Evolutionary conservation across 208 protist genomes (phyloP).

Genomic region (Angomonas ambiguus): DNA sequence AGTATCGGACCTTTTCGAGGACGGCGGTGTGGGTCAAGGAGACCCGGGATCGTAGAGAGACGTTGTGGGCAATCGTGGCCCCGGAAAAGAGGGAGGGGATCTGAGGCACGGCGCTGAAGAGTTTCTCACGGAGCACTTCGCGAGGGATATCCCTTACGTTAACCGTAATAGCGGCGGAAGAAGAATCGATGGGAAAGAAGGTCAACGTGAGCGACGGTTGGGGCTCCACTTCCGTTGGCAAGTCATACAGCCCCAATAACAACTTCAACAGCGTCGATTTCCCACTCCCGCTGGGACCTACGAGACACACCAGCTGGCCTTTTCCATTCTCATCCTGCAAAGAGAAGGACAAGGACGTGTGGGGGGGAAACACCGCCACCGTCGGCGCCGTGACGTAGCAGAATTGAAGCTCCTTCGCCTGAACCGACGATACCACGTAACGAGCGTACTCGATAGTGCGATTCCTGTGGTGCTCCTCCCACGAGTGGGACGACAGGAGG

Average conservation of each 20-base stretch:
- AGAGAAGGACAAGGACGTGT: conserved; percentile 14
- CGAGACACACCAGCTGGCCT: conserved; percentile 54
- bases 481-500: conserved; percentile 33
- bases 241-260: conserved; percentile 54
- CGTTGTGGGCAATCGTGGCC: conserved; percentile 77
- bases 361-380: conserved; percentile 36
- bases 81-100: conserved; percentile 52
- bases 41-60: conserved; percentile 53
- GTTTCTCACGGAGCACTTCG: conserved; percentile 29
- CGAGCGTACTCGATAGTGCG: background rate
- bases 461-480: conserved; percentile 34
- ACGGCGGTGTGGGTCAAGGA: conserved; percentile 39
- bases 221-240: background rate
- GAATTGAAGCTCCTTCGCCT: conserved; percentile 38
- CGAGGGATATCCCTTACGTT: conserved; percentile 30
- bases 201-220: conserved; percentile 25
- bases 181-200: background rate
- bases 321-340: conserved; percentile 4
- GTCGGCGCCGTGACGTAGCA: conserved; percentile 61
- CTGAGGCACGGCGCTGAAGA: conserved; percentile 79
- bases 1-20: conserved; percentile 29
- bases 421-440: conserved; percentile 8
- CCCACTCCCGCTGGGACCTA: conserved; percentile 59
- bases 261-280: conserved; percentile 77
- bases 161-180: background rate